Evolutionary conservation across 129 eudicot genomes (phyloP), one percentile per base, ranked within the genome.

Genomic region (Rutidosis leptorrhynchoides): DNA sequence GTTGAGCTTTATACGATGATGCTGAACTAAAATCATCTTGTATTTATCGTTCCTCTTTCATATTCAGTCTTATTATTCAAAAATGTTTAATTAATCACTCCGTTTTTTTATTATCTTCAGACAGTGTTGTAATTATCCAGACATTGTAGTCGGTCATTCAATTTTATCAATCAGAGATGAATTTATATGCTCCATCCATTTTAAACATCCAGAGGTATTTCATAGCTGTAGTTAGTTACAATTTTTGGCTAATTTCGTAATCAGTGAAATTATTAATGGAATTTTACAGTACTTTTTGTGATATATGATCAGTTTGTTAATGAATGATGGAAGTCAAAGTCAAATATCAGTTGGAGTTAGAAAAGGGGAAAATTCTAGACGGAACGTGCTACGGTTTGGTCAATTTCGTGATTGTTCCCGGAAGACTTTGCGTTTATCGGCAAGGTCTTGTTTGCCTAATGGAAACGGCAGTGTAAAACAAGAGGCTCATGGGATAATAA

Each of bases 391-490:
- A 54, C 57, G 75, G 59, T 70, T 73, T 77, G 71, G 80, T 26
- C 74, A 67, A 24, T 69, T 78, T 6, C 75, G 23, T 19, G 51
- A 55, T 68, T 68, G 54, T 51, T 21, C 64, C 22, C 21, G 33
- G 55, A 68, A 58, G 32, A 23, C 43, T 28, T 74, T 55, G 70
- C 57, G 53, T 75, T 70, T 72, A 77, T 83, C 76, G 33, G 43
- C 77, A 45, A 83, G 74, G 7, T 74, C 73, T 70, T 80, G 83
- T 78, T 58, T 85, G 78, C 78, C 80, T 46, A 57, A 81, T 40
- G 74, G 78, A 15, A 79, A 81, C 60, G 83, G 84, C 60, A 83
- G 80, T 33, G 71, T 30, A 49, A 77, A 75, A 77, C 80, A 70
- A 70, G 82, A 57, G 71, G 27, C 11, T 7, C 62, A 63, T 67